Evolutionary conservation across 2,329 filamentous ascomycete genomes (phyloP), one percentile per base, ranked within the genome.

Genomic region (Aphanoascus verrucosus): DNA sequence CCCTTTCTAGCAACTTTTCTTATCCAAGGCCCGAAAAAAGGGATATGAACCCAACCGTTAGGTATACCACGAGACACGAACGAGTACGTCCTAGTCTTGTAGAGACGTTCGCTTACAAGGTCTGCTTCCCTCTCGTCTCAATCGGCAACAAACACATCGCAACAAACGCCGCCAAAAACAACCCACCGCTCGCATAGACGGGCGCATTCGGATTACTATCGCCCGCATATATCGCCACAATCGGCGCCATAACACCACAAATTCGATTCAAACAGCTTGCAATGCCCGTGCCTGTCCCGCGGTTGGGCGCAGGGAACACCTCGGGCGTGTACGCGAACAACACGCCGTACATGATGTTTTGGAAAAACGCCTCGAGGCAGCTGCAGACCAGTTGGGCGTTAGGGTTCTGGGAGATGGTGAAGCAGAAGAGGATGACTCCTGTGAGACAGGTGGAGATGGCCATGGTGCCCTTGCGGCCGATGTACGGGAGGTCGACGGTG

Each of bases 401-500:
- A 0, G 74, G 67, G 56, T 76, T 63, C 15, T 69, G 68, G 8
- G 73, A 74, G 41, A 74, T 67, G 2, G 77, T 80, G 68, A 79
- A 80, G 52, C 76, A 70, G 65, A 78, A 79, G 32, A 79, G 65
- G 49, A 80, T 73, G 32, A 80, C 67, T 23, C 73, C 77, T 0
- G 74, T 78, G 53, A 79, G 68, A 48, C 76, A 54, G 0, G 77
- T 77, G 2, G 73, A 70, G 48, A 74, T 67, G 15, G 74, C 72
- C 73, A 80, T 79, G 1, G 78, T 80, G 37, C 76, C 76, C 61
- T 78, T 79, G 47, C 77, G 75, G 28, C 78, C 77, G 32, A 80
- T 61, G 59, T 74, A 88, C 63, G 84, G 86, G 41, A 82, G 70
- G 41, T 85, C 77, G 55, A 94, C 86, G 1, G 85, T 81, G 62